Percentiles rank a stretch among this genome's conserved stretches.
Evolutionary conservation across 2,329 filamentous ascomycete species (phyloP).

Genomic region (Exophiala phaeomuriformis): DNA sequence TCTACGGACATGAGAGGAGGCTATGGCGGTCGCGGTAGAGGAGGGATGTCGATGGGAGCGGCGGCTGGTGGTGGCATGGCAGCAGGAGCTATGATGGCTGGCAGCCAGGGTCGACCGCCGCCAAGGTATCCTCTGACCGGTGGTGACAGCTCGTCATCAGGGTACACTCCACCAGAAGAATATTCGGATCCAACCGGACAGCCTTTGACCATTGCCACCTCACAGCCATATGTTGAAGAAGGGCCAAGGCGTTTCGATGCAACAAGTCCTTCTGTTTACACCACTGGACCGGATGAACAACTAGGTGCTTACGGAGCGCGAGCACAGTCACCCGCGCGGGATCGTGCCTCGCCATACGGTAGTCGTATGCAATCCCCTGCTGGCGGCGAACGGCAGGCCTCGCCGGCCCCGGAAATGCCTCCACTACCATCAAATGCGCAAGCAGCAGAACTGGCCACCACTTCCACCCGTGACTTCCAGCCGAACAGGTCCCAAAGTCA

Average conservation of each 20-base stretch:
- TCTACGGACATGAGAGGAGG: conserved; percentile 30
- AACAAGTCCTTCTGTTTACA: conserved; percentile 20
- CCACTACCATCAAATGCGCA: conserved; percentile 46
- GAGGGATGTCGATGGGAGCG: conserved; percentile 18
- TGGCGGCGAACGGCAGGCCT: conserved; percentile 46
- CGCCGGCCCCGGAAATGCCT: conserved; percentile 50
- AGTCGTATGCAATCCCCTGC: conserved; percentile 28
- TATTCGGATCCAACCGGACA: conserved; percentile 14
- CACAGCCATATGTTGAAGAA: conserved; percentile 16
- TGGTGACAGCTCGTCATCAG: conserved; percentile 30
- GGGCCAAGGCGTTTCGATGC: conserved; percentile 30
- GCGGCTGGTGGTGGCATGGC: conserved; percentile 35
- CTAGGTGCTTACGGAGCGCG: conserved; percentile 59
- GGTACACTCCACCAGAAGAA: conserved; percentile 38
- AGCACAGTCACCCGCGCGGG: conserved; percentile 34
- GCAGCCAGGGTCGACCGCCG: conserved; percentile 40
- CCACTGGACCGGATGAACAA: conserved; percentile 32
- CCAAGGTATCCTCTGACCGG: conserved; percentile 43
- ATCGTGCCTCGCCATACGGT: conserved; percentile 24
- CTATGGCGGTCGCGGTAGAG: conserved; percentile 28
- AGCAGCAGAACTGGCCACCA: conserved; percentile 11
- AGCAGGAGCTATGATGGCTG: conserved; percentile 38
- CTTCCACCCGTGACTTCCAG: conserved; percentile 7
- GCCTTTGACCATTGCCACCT: conserved; percentile 8
- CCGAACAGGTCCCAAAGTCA: conserved; percentile 17